Evolutionary conservation across 2,329 filamentous ascomycete genomes (phyloP).

Genomic region (Cytospora piceae): DNA sequence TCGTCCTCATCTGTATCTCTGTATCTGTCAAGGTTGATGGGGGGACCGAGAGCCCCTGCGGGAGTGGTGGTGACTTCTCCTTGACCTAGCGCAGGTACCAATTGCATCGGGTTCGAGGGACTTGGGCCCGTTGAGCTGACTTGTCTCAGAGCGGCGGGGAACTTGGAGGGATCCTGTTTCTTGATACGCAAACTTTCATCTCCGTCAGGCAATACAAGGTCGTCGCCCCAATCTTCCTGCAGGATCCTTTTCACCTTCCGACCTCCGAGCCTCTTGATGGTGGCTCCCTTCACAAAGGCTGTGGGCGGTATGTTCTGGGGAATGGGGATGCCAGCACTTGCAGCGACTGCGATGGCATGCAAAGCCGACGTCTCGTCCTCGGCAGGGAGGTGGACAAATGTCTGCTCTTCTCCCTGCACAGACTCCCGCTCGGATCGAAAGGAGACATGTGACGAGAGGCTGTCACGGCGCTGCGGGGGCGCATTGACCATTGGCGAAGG

Average conservation of each 20-base stretch:
- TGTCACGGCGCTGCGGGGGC: conserved; percentile 66
- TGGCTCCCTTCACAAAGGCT: conserved; percentile 80
- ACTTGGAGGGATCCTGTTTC: conserved; percentile 60
- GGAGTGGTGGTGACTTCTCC: conserved; percentile 24
- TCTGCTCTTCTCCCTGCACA: conserved; percentile 79
- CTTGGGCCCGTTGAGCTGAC: conserved; percentile 61
- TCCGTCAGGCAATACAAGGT: conserved; percentile 68
- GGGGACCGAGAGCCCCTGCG: conserved; percentile 42
- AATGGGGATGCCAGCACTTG: conserved; percentile 88
- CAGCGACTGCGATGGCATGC: conserved; percentile 85
- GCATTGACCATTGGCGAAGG: conserved; percentile 50
- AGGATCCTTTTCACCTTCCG: conserved; percentile 73
- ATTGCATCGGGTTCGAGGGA: conserved; percentile 48
- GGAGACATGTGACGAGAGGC: conserved; percentile 79
- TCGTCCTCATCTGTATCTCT: conserved; percentile 65
- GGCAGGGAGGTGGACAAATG: conserved; percentile 80
- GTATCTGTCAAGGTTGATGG: conserved; percentile 65
- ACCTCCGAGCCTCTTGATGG: conserved; percentile 85
- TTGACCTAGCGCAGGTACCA: conserved; percentile 32
- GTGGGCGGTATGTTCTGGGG: conserved; percentile 85
- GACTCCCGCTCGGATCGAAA: conserved; percentile 83
- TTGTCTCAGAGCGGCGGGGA: conserved; percentile 71
- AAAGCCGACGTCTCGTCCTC: conserved; percentile 83
- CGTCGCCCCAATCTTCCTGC: conserved; percentile 81
- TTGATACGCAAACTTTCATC: conserved; percentile 68